Evolutionary conservation across 2,329 filamentous ascomycete genomes (phyloP).

Genomic region (Phoma sp.): DNA sequence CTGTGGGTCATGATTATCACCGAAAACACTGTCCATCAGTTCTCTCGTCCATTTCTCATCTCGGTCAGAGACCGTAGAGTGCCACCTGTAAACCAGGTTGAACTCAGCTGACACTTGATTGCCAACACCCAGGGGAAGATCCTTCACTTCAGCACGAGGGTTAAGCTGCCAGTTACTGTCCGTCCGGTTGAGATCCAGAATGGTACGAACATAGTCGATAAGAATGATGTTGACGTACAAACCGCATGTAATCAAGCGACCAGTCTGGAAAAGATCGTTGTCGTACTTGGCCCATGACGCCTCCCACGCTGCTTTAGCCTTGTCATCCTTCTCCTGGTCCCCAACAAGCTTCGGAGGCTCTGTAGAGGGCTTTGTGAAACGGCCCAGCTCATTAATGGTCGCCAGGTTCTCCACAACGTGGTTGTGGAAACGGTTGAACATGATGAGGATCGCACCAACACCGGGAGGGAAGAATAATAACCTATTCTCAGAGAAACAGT

Average conservation of each 20-base stretch:
- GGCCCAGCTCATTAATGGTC: conserved; percentile 82
- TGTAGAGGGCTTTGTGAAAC: conserved; percentile 71
- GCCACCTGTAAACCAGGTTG: conserved; percentile 88
- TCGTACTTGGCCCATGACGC: conserved; percentile 48
- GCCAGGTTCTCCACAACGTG: conserved; percentile 80
- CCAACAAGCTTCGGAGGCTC: conserved; percentile 31
- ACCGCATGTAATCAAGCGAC: conserved; percentile 60
- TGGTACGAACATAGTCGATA: conserved; percentile 62
- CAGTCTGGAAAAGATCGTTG: conserved; percentile 61
- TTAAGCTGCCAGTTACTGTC: conserved; percentile 85
- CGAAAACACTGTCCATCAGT: conserved; percentile 48
- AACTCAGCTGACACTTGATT: conserved; percentile 89
- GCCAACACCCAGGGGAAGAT: conserved; percentile 74
- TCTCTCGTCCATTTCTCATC: conserved; percentile 84
- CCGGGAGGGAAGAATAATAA: conserved; percentile 72
- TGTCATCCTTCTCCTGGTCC: conserved; percentile 53
- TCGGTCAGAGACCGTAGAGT: conserved; percentile 76
- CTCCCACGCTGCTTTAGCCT: conserved; percentile 35
- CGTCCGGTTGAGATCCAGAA: conserved; percentile 67
- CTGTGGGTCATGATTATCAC: conserved; percentile 59
- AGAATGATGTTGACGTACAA: conserved; percentile 63
- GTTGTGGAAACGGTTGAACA: conserved; percentile 83
- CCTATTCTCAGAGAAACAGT: conserved; percentile 72
- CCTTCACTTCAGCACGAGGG: conserved; percentile 71
- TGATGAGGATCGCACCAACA: conserved; percentile 71